These are phyloP conservation scores for Trichosanthes cucumerina DNA, from an alignment of 306 rosid genomes.

Conservation along the genomic window DNA sequence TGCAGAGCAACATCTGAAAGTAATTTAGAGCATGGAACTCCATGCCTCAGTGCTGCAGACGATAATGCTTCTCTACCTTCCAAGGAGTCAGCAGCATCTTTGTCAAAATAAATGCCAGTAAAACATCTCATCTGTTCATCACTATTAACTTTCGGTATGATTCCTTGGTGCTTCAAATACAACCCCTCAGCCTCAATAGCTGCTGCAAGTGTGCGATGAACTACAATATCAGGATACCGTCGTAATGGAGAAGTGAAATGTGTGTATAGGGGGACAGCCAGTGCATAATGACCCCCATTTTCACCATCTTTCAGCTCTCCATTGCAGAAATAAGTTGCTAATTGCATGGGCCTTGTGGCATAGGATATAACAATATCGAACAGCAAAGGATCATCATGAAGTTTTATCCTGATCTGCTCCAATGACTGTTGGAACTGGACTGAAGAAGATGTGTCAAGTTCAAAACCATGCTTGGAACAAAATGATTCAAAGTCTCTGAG, in stretches of 20 bases:
- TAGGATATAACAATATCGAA: constrained; percentile 47
- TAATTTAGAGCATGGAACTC: constrained; percentile 38
- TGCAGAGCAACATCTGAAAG: constrained; percentile 51
- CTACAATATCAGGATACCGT: constrained; percentile 86
- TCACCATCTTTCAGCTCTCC: constrained; percentile 47
- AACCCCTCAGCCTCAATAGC: constrained; percentile 70
- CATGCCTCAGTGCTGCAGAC: constrained; percentile 56
- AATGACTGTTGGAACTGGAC: constrained; percentile 47
- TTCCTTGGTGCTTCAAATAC: constrained; percentile 33
- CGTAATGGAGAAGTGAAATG: constrained; percentile 91
- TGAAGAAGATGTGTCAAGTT: constrained; percentile 65
- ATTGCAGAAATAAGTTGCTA: constrained; percentile 71
- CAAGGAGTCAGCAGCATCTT: constrained; percentile 53
- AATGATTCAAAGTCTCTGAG: constrained; percentile 66
- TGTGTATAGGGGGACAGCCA: constrained; percentile 72
- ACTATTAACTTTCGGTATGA: constrained; percentile 22
- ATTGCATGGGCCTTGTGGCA: constrained; percentile 75
- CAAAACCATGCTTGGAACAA: constrained; percentile 70
- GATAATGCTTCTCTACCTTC: constrained; percentile 53
- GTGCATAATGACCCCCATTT: constrained; percentile 67
- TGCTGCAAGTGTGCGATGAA: constrained; percentile 77
- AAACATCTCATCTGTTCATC: constrained; percentile 38
- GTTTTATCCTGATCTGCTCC: constrained; percentile 51
- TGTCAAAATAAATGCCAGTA: constrained; percentile 56
- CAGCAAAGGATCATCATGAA: constrained; percentile 60